Conservation (phyloP, 768 basidiomycete species). For the Russula virescens region DNA sequence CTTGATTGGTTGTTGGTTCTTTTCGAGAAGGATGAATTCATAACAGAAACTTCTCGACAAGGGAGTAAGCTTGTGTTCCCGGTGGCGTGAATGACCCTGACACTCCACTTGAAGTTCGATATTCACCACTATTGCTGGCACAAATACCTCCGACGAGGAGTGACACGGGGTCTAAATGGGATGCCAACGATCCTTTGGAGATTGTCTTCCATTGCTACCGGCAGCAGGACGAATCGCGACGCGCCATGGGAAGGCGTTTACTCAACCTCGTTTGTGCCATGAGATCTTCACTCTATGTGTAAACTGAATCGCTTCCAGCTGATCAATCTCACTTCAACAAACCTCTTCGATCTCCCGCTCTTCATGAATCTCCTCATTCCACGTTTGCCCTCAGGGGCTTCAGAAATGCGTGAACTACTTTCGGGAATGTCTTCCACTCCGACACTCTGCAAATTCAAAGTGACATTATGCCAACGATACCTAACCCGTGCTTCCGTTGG, state of each 20-base stretch:
- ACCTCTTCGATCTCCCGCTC: slow-evolving; percentile 30
- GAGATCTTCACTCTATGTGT: background rate
- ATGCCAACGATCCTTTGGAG: slow-evolving; percentile 46
- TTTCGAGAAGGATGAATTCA: slow-evolving; percentile 61
- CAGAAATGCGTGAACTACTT: slow-evolving; percentile 26
- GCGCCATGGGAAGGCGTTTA: slow-evolving; percentile 28
- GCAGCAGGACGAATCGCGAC: slow-evolving; percentile 26
- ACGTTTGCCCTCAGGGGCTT: slow-evolving; percentile 26
- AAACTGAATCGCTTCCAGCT: slow-evolving; percentile 26
- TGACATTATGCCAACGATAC: slow-evolving; percentile 29
- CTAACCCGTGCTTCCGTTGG: slow-evolving; percentile 19
- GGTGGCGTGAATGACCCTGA: background rate
- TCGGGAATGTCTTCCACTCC: slow-evolving; percentile 27
- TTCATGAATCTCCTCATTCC: slow-evolving; percentile 31
- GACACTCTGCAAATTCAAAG: slow-evolving; percentile 29
- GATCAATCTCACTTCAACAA: slow-evolving; percentile 33
- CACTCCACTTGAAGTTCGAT: slow-evolving; percentile 30
- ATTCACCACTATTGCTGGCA: slow-evolving; percentile 49
- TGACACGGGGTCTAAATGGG: slow-evolving; percentile 48
- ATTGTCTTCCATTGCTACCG: slow-evolving; percentile 33
- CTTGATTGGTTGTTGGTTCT: slow-evolving; percentile 63
- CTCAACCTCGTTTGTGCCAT: slow-evolving; percentile 29
- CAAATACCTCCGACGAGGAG: slow-evolving; percentile 54
- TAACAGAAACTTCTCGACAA: slow-evolving; percentile 32
- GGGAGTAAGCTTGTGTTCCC: slow-evolving; percentile 31